Conservation (phyloP, 2,329 filamentous ascomycete species). For the Colletotrichum costaricense region DNA sequence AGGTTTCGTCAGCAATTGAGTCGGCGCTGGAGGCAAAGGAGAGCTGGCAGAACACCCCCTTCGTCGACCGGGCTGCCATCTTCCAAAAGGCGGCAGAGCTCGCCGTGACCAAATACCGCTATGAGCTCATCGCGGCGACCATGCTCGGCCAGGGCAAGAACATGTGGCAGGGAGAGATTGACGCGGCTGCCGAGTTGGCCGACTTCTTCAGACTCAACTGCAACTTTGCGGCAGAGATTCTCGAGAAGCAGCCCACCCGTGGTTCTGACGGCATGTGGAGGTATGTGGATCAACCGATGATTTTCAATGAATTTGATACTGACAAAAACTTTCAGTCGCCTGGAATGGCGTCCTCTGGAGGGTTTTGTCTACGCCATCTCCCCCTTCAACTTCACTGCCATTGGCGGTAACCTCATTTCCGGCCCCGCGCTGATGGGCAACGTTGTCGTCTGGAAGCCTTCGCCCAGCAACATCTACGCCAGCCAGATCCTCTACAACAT, state of each 20-base stretch:
- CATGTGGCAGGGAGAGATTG: conserved; percentile 98
- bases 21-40: conserved; percentile 87
- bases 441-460: conserved; percentile 88
- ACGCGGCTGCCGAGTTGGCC: conserved; percentile 89
- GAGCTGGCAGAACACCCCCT: conserved; percentile 87
- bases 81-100: conserved; percentile 97
- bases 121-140: conserved; percentile 94
- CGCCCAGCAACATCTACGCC: conserved; percentile 85
- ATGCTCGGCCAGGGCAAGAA: conserved; percentile 99
- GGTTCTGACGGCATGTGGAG: conserved; percentile 88
- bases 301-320: background rate
- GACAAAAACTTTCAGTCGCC: conserved; percentile 60
- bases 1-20: conserved; percentile 73
- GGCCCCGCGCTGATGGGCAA: conserved; percentile 92
- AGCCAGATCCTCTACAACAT: conserved; percentile 94
- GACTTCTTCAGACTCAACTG: conserved; percentile 97
- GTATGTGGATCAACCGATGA: background rate
- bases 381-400: conserved; percentile 98
- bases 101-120: conserved; percentile 90
- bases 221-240: conserved; percentile 91
- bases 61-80: conserved; percentile 89
- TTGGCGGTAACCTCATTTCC: conserved; percentile 86
- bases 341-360: conserved; percentile 90
- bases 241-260: conserved; percentile 86
- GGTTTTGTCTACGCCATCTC: conserved; percentile 95